phyloP scores from a whole-genome alignment of 2,329 filamentous ascomycete species.

The Calycina marina region DNA sequence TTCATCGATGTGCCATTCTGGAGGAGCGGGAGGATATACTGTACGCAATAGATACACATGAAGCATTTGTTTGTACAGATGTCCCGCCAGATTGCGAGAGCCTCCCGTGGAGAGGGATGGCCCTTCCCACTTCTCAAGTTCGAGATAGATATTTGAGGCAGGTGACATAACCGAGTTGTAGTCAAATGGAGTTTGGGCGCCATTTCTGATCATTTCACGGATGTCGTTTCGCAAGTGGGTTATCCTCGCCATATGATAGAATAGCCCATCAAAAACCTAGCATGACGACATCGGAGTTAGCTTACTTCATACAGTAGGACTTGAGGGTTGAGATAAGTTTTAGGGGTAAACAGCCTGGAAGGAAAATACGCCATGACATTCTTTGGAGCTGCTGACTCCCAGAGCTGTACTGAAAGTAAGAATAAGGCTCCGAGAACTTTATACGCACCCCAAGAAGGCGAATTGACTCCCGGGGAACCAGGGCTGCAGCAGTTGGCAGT shows the following conservation, averaged over 20 bases:
- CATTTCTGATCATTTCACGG: constrained; percentile 46
- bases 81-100: constrained; percentile 37
- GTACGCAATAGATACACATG: constrained; percentile 50
- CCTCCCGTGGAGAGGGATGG: constrained; percentile 46
- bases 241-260: constrained; percentile 65
- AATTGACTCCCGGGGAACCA: constrained; percentile 15
- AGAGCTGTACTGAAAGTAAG: too few species aligned
- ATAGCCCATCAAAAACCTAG: constrained; percentile 72
- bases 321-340: too few species aligned
- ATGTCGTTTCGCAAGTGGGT: constrained; percentile 64
- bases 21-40: constrained; percentile 37
- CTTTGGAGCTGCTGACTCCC: too few species aligned
- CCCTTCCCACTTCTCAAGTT: constrained; percentile 61
- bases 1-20: constrained; percentile 25
- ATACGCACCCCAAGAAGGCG: constrained; percentile 66
- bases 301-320: too few species aligned
- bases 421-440: too few species aligned
- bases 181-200: constrained; percentile 54
- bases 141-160: constrained; percentile 61
- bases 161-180: constrained; percentile 54
- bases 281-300: too few species aligned
- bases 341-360: too few species aligned
- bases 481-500: constrained; percentile 11
- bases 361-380: too few species aligned
- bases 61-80: constrained; percentile 51